These are phyloP conservation scores for Dothistroma septosporum DNA, from an alignment of 2,329 filamentous ascomycete species.

Conservation along the genomic window DNA sequence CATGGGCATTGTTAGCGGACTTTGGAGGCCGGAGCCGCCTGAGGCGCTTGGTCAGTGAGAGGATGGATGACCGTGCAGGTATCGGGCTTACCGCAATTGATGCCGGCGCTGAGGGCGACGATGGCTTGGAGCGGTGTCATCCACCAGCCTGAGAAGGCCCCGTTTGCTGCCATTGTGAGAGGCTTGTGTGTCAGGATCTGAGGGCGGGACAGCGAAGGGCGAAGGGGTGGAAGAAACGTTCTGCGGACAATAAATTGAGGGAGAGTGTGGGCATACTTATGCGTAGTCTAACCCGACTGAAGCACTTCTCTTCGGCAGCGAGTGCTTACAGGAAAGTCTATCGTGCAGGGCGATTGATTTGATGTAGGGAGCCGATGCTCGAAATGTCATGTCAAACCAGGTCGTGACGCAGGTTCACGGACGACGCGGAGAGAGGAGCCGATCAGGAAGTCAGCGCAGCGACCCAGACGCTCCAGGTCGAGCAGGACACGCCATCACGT, in stretches of 20 bases:
- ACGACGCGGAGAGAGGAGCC: not conserved
- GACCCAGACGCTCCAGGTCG: no score
- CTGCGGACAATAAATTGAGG: not conserved
- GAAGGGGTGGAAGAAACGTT: not conserved
- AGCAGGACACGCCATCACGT: not conserved
- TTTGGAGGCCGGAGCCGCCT: conserved; percentile 33
- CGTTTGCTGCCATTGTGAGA: conserved; percentile 25
- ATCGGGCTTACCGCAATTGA: conserved; percentile 29
- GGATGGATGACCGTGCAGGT: not conserved
- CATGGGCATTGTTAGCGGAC: conserved; percentile 33
- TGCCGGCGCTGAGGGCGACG: conserved; percentile 28
- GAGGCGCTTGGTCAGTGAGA: not conserved
- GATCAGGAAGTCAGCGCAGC: not conserved
- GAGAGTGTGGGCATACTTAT: not conserved
- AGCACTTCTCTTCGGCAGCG: not conserved
- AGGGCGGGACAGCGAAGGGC: not conserved
- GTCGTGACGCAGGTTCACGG: not conserved
- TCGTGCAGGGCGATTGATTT: not conserved
- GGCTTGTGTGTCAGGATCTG: not conserved
- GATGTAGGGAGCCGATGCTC: not conserved
- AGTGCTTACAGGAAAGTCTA: not conserved
- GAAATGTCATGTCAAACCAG: not conserved
- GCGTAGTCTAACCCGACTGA: not conserved
- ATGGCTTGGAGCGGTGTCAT: conserved; percentile 31
- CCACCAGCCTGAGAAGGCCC: conserved; percentile 27